These are phyloP conservation scores for Penicillium canariense DNA, from an alignment of 495 filamentous ascomycete genomes.

Conservation along the genomic window DNA sequence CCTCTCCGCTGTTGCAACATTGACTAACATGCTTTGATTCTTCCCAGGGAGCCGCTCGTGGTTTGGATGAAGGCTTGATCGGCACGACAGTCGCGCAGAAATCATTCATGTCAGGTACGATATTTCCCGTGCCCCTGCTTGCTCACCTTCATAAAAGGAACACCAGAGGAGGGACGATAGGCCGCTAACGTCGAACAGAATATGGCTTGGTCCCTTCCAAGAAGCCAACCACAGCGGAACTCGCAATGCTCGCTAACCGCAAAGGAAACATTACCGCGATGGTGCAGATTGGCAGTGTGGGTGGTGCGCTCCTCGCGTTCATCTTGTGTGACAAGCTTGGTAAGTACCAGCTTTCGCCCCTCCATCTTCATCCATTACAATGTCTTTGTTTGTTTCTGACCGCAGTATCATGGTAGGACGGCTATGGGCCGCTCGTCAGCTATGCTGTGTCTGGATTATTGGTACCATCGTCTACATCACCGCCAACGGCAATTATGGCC, in stretches of 20 bases:
- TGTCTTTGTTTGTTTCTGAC: too few species aligned
- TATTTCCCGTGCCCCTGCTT: too few species aligned
- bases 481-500: constrained; percentile 49
- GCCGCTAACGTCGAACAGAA: too few species aligned
- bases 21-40: too few species aligned
- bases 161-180: too few species aligned
- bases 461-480: constrained; percentile 59
- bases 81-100: constrained; percentile 32
- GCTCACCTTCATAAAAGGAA: too few species aligned
- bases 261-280: constrained; percentile 61
- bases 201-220: constrained; percentile 45
- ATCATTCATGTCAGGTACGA: constrained; percentile 20
- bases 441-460: constrained; percentile 56
- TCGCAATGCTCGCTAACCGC: too few species aligned
- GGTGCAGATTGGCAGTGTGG: constrained; percentile 61
- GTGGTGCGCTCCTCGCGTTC: constrained; percentile 58
- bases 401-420: too few species aligned
- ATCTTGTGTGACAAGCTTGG: constrained; percentile 57
- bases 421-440: constrained; percentile 57
- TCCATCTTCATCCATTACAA: too few species aligned
- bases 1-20: too few species aligned
- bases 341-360: too few species aligned
- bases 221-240: constrained; percentile 54
- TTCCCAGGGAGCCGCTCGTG: too few species aligned
- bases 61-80: constrained; percentile 65